Evolutionary conservation across 805 yeast genomes (phyloP), one percentile per base, ranked within the genome.

Genomic region (Starmerella roubikii): DNA sequence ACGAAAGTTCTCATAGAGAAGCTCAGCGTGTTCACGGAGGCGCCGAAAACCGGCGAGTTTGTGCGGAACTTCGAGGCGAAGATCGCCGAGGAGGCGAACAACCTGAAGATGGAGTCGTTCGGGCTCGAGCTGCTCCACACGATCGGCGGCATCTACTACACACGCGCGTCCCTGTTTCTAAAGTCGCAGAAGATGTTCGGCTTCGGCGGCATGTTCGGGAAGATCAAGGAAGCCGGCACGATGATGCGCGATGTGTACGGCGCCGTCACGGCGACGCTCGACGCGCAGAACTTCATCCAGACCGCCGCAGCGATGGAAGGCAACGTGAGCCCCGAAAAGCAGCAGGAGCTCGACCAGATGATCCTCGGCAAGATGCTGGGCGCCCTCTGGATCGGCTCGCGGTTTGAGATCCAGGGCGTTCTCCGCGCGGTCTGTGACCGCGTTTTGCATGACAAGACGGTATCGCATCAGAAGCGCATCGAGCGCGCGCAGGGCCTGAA

Each of bases 371-470:
- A 88, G 57, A 72, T 91, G 18, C 67, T 91, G 36, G 88, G 91
- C 7, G 85, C 94, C 1, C 93, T 94, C 16, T 91, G 99, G 99
- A 81, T 82, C 18, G 82, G 93, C 29, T 83, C 94, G 17, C 76
- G 80, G 50, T 78, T 75, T 59, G 99, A 91, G 62, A 76, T 86
- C 38, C 77, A 78, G 43, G 68, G 78, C 22, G 76, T 81, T n/a
- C 55, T 81, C 37, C 72, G 91, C 35, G 86, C 78, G 24, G 85
- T 85, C 9, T 82, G 91, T 57, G 91, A 82, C 48, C 68, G 67
- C 42, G 80, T 86, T 5, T 65, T 86, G 32, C 64, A 71, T 44
- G 95, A 88, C 54, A 75, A 76, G 54, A 42, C 58, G 0, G 70
- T 80, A n/a, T 56, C 72, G 8, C 62, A 71, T 12, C 66, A 71